phyloP scores from a whole-genome alignment of 2,329 filamentous ascomycete species.

The Oidium heveae region DNA sequence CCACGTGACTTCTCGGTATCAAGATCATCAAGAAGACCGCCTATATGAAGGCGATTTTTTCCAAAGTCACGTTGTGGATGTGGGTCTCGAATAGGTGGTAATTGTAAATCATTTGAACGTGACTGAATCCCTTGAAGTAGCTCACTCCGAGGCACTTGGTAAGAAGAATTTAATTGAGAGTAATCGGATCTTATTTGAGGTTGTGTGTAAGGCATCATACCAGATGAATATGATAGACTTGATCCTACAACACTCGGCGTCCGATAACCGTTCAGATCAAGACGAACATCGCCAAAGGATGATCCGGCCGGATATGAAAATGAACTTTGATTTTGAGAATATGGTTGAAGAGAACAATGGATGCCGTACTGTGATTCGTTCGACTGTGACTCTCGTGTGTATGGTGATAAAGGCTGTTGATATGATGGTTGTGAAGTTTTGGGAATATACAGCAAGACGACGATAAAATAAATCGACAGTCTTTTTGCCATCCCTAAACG shows the following conservation, averaged over 20 bases:
- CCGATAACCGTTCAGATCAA: constrained; percentile 9
- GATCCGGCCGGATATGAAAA: constrained; percentile 8
- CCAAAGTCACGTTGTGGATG: constrained; percentile 20
- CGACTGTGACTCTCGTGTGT: constrained; percentile 9
- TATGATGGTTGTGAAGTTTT: constrained; percentile 7
- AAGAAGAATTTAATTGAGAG: constrained; percentile 15
- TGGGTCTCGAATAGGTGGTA: constrained; percentile 18
- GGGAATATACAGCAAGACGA: constrained; percentile 16
- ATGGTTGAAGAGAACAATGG: constrained; percentile 9
- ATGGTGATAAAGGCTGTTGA: constrained; percentile 9
- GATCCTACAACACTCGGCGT: constrained; percentile 6
- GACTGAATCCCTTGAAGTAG: constrained; percentile 13
- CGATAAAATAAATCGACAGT: constrained; percentile 36
- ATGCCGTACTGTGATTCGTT: constrained; percentile 13
- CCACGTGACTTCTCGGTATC: background rate
- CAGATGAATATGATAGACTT: constrained; percentile 12
- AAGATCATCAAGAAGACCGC: constrained; percentile 31
- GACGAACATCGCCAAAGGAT: constrained; percentile 7
- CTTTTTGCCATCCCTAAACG: constrained; percentile 32
- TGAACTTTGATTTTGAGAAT: constrained; percentile 5
- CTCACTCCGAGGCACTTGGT: constrained; percentile 29
- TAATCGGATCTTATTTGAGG: constrained; percentile 22
- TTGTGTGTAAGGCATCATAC: constrained; percentile 21
- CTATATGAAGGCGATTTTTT: constrained; percentile 30
- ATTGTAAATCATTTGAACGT: constrained; percentile 16